These are phyloP conservation scores for Neoboletus brunneissimus DNA, from an alignment of 768 basidiomycete genomes.

Conservation along the genomic window DNA sequence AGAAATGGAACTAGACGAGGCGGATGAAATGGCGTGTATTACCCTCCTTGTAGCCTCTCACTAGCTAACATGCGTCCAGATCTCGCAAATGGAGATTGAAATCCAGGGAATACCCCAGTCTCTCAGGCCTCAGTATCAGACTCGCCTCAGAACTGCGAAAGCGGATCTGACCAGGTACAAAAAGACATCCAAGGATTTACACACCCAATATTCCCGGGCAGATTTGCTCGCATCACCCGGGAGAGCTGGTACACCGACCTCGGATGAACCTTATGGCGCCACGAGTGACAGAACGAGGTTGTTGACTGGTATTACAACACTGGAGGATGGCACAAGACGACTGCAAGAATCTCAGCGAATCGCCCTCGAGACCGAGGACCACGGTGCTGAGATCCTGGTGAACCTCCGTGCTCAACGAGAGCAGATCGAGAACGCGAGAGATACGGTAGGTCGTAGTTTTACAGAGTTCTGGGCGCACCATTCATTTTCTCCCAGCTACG, in stretches of 20 bases:
- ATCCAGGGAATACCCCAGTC: conserved; percentile 91
- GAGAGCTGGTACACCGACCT: conserved; percentile 37
- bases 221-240: conserved; percentile 68
- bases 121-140: conserved; percentile 71
- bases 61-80: conserved; percentile 42
- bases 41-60: not conserved
- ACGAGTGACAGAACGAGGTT: conserved; percentile 76
- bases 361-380: conserved; percentile 93
- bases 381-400: conserved; percentile 88
- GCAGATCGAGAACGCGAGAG: conserved; percentile 89
- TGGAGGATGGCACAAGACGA: conserved; percentile 83
- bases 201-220: conserved; percentile 64
- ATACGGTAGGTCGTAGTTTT: conserved; percentile 57
- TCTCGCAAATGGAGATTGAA: conserved; percentile 99
- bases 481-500: conserved; percentile 52
- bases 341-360: conserved; percentile 89
- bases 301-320: conserved; percentile 68
- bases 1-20: conserved; percentile 96
- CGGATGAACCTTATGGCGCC: conserved; percentile 78
- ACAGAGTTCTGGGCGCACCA: not conserved
- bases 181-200: conserved; percentile 73
- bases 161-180: conserved; percentile 74
- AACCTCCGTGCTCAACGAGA: conserved; percentile 87
- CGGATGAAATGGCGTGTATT: conserved; percentile 85
- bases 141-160: conserved; percentile 73